These are phyloP conservation scores for Cercospora nicotianae DNA, from an alignment of 2,329 filamentous ascomycete genomes.

Conservation along the genomic window DNA sequence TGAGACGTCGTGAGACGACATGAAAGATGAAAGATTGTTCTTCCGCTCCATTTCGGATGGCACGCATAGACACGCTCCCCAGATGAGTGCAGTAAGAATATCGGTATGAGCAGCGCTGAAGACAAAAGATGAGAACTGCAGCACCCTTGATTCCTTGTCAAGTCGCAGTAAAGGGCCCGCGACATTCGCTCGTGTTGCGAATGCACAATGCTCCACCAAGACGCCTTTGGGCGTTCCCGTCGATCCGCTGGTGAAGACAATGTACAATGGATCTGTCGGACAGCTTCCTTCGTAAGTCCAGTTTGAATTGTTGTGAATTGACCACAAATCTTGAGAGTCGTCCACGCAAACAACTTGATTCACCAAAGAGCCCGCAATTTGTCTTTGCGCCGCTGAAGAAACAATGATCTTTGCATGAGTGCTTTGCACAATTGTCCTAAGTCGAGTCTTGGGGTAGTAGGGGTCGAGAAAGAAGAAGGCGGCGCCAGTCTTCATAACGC, in stretches of 20 bases:
- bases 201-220: neutral
- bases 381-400: neutral
- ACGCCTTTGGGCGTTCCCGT: neutral
- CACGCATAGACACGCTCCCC: neutral
- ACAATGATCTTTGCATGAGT: neutral
- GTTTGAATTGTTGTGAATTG: neutral
- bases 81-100: neutral
- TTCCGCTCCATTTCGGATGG: neutral
- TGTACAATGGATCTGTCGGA: neutral
- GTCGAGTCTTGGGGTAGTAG: neutral
- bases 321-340: neutral
- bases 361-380: neutral
- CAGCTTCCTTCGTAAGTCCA: neutral
- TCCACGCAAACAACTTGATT: neutral
- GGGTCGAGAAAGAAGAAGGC: neutral
- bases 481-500: neutral
- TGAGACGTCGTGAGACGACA: neutral
- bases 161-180: neutral
- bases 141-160: neutral
- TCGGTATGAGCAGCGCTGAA: neutral
- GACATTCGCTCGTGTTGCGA: neutral
- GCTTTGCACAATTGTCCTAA: neutral
- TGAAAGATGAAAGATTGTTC: neutral
- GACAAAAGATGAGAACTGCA: neutral
- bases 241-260: neutral